Conservation (phyloP, 2,329 filamentous ascomycete genomes). For the Sordariomycetes sp. region DNA sequence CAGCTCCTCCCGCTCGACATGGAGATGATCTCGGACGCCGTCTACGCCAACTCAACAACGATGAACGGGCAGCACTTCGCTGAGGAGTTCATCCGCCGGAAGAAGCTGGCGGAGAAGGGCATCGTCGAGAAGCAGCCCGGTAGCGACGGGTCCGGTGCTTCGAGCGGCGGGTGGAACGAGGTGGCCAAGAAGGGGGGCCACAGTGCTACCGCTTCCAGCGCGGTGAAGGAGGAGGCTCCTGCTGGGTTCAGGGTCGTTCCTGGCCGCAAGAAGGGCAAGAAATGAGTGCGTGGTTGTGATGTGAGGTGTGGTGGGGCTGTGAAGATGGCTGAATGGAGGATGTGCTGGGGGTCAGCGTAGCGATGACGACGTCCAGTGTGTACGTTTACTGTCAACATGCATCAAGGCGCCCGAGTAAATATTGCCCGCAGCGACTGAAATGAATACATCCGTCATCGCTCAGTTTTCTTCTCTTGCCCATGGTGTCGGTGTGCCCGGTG, state of each 20-base stretch:
- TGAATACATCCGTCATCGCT: not conserved
- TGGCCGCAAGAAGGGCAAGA: constrained; percentile 82
- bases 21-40: constrained; percentile 76
- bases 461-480: not conserved
- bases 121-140: constrained; percentile 62
- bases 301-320: not conserved
- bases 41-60: constrained; percentile 76
- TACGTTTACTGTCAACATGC: too few species aligned
- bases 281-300: constrained; percentile 25
- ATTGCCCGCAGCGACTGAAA: not conserved
- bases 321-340: not conserved
- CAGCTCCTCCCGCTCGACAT: constrained; percentile 63
- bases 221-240: constrained; percentile 31
- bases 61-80: constrained; percentile 90
- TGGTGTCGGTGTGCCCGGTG: not conserved
- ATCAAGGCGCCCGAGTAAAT: too few species aligned
- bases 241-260: constrained; percentile 82
- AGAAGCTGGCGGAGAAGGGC: constrained; percentile 86
- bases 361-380: too few species aligned
- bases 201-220: not conserved
- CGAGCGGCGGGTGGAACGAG: constrained; percentile 75
- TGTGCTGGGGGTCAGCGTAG: not conserved
- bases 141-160: constrained; percentile 33
- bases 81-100: constrained; percentile 85
- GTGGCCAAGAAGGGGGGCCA: constrained; percentile 80